Base-by-base conservation (phyloP, 192 early-diverging fungal species). In the Coemansia sp. region DNA sequence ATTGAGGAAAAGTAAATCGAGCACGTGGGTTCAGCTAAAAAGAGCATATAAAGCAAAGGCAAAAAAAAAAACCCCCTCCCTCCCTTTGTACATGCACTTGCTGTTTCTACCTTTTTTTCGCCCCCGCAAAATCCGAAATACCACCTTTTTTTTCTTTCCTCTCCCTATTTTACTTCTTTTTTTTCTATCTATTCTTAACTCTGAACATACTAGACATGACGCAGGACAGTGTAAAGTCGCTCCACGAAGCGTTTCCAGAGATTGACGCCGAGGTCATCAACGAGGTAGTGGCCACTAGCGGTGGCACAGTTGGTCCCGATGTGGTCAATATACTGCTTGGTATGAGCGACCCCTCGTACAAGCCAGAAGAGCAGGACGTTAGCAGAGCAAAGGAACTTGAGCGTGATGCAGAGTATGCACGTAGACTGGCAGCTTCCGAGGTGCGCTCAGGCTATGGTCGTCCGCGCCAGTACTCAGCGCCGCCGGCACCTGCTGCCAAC, bases 261-360 rank as follows among this genome's bases (percentile, higher is more conserved):
- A 66, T 81, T 39, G 72, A 72, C 59, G 29, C 25, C 5, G 78
- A 81, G 21, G 72, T 81, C 3, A 51, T 75, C 4, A 58, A 71
- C 12, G 53, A 34, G 6, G 61, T 81, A 9, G 58, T 81, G 15
- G 49, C 48, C 34, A 55, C 43, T 34, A 74, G 64, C 33, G 57
- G 52, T 1, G 72, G 72, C 0, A 59, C 58, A 15, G 28, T 74
- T 6, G 69, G 71, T 7, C 46, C 66, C 40, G 18, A 57, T 20
- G 59, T 40, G 18, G 58, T 65, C 30, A 46, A 74, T 25, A 42
- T 48, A 7, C 34, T 81, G 35, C 49, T 81, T 8, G 53, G 63
- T 43, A 74, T 81, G 72, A 66, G 20, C 25, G 78, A 81, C 69
- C 72, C 69, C 4, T 42, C 56, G 28, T 81, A 59, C 63, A 68